Base-by-base conservation (phyloP, 2,329 filamentous ascomycete genomes). In the Rhynchosporium agropyri region DNA sequence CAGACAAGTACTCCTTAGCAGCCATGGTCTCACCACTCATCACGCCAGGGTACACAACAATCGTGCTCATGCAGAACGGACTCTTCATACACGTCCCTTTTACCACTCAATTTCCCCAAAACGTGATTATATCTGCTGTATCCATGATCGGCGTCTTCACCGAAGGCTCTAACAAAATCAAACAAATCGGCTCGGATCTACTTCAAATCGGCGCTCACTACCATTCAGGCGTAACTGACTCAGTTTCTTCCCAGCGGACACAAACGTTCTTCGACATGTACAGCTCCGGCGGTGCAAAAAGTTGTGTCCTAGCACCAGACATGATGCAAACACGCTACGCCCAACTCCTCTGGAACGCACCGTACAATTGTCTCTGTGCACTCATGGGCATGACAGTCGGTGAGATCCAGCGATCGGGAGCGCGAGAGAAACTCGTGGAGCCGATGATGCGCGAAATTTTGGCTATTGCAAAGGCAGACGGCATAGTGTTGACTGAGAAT, bases 381-480 rank as follows among this genome's bases (percentile, higher is more conserved):
- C 46, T 70, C 13, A 64, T 65, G 56, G 31, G 58, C 7, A 66
- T 70, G 60, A 59, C 63, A n/a, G 64, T 65, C n/a, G 67, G 65
- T 5, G 63, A 67, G 59, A 40, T 69, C 10, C 65, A 62, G 10
- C 43, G 43, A 4, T 64, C 63, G 13, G 76, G 72, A 67, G 66
- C 63, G 0, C 63, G 65, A 20, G 67, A 71, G 26, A 62, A 49
- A 28, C 50, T 73, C 45, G 60, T 72, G 1, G 56, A 65, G 28
- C 68, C 70, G 4, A 68, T 69, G 46, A 73, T 73, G 71, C 55
- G 65, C 20, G 71, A 73, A 57, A 67, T 73, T 5, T 50, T 64
- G 26, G 63, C 62, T 3, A 61, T 70, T 33, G 71, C 68, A 8
- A 68, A 63, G 40, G 65, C 65, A 26, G 65, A 64, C 38, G 69